Conservation (phyloP, 208 protist genomes). For the Leptomonas pyrrhocoris region DNA sequence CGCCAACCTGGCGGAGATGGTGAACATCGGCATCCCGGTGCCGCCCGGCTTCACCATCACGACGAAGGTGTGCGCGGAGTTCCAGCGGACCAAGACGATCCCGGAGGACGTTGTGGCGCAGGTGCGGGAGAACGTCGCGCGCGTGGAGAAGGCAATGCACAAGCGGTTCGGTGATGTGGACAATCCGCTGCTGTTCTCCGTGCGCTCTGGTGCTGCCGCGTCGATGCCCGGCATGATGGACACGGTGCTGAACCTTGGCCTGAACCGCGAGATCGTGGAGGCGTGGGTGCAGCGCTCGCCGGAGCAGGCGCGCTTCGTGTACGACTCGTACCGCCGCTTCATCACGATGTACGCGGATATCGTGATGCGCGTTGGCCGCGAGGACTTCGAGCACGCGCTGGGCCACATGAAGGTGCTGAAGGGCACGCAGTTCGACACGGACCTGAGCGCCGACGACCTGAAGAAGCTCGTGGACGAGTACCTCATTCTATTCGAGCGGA, state of each 20-base stretch:
- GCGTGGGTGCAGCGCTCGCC: conserved; percentile 68
- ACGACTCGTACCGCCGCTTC: conserved; percentile 95
- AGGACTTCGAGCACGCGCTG: conserved; percentile 89
- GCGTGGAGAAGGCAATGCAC: conserved; percentile 87
- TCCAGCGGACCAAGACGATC: conserved; percentile 66
- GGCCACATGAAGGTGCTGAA: conserved; percentile 76
- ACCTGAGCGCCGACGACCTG: conserved; percentile 83
- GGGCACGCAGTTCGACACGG: conserved; percentile 79
- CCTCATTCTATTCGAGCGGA: conserved; percentile 65
- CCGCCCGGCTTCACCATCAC: conserved; percentile 95
- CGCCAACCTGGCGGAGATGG: conserved; percentile 93
- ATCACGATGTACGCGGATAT: conserved; percentile 96
- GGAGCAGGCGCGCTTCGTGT: conserved; percentile 90
- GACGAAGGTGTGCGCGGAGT: conserved; percentile 84
- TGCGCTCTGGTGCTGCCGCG: conserved; percentile 92
- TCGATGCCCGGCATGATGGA: conserved; percentile 98
- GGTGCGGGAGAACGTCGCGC: conserved; percentile 64
- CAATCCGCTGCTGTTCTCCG: conserved; percentile 94
- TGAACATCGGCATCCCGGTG: conserved; percentile 91
- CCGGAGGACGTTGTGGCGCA: conserved; percentile 65
- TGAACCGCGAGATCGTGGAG: conserved; percentile 88
- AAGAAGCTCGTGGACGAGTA: conserved; percentile 75
- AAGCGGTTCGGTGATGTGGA: conserved; percentile 79
- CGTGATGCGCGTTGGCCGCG: conserved; percentile 86
- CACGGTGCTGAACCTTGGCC: conserved; percentile 95